These are phyloP conservation scores for Podospora tetraspora DNA, from an alignment of 495 filamentous ascomycete genomes.

Conservation along the genomic window DNA sequence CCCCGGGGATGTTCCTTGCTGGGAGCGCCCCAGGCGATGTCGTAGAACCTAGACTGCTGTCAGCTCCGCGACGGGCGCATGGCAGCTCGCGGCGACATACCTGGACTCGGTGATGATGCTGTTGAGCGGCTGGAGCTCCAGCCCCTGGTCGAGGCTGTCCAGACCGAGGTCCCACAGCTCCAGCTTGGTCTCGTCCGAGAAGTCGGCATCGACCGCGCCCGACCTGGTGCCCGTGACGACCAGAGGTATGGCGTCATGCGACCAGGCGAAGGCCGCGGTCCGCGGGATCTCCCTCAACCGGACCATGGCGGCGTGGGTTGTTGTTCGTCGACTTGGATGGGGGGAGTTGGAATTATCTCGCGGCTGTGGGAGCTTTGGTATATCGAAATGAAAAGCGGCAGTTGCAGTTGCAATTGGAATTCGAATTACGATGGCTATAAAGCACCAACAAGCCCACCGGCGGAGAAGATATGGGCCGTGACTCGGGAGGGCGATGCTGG, in stretches of 20 bases:
- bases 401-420: constrained; percentile 18
- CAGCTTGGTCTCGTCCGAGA: constrained; percentile 93
- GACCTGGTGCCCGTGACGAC: constrained; percentile 94
- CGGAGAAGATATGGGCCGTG: constrained; percentile 15
- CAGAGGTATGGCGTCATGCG: constrained; percentile 68
- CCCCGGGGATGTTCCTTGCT: constrained; percentile 70
- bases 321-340: constrained; percentile 8
- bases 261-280: constrained; percentile 97
- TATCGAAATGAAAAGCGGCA: constrained; percentile 3
- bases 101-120: constrained; percentile 85
- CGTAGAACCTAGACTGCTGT: constrained; percentile 71
- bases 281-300: constrained; percentile 89
- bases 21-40: constrained; percentile 86
- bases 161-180: constrained; percentile 93
- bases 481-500: constrained; percentile 14
- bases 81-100: constrained; percentile 39
- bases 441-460: constrained; percentile 22
- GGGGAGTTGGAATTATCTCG: constrained; percentile 4
- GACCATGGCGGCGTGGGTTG: constrained; percentile 64
- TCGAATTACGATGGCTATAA: constrained; percentile 1
- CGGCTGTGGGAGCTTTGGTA: background rate
- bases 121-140: constrained; percentile 79
- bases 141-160: constrained; percentile 63
- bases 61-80: background rate
- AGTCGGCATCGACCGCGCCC: constrained; percentile 92